phyloP scores from a whole-genome alignment of 106 monocot species.

The Iris macrosiphon region DNA sequence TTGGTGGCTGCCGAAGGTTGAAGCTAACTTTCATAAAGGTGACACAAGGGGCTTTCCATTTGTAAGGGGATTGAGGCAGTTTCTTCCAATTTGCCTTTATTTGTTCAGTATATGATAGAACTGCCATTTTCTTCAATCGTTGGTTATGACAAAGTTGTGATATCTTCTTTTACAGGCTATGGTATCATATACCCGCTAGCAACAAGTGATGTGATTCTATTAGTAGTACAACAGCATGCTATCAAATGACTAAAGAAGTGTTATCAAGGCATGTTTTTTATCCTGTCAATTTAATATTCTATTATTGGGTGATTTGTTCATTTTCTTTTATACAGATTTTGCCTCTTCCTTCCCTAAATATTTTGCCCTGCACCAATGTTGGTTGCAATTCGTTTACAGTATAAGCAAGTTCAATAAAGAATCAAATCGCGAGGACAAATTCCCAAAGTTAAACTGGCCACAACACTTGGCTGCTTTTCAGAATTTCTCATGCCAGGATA shows the following conservation, averaged over 20 bases:
- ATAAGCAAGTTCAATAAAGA: conserved; percentile 6
- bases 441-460: conserved; percentile 66
- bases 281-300: neutral
- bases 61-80: no score
- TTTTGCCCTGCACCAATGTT: neutral
- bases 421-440: conserved; percentile 16
- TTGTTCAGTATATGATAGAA: no score
- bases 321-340: neutral
- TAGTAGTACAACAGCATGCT: conserved; percentile 4
- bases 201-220: neutral
- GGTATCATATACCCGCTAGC: neutral
- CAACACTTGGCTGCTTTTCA: conserved; percentile 41
- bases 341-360: no score
- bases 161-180: conserved; percentile 13
- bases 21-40: no score
- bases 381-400: no score
- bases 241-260: conserved; percentile 21
- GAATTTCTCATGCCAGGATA: conserved; percentile 44
- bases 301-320: neutral
- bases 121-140: no score
- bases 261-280: conserved; percentile 8
- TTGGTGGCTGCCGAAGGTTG: no score
- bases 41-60: no score
- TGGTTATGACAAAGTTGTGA: no score
- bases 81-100: no score